These are phyloP conservation scores for Lasiosphaeriaceae sp. DNA, from an alignment of 495 filamentous ascomycete genomes.

Conservation along the genomic window DNA sequence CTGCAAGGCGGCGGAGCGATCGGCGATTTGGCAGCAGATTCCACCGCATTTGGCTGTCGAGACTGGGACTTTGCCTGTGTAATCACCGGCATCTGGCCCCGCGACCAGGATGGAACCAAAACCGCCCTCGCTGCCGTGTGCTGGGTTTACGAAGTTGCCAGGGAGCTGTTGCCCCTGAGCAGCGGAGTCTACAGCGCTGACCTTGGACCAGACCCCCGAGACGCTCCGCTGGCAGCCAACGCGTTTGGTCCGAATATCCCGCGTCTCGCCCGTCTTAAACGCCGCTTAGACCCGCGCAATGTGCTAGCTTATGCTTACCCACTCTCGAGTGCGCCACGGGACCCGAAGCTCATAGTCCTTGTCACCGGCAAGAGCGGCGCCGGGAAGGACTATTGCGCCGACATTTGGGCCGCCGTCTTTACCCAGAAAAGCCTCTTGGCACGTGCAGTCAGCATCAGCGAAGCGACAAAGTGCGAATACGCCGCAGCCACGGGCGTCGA, in stretches of 20 bases:
- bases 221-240: constrained; percentile 45
- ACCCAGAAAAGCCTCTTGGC: constrained; percentile 34
- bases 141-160: constrained; percentile 57
- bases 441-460: constrained; percentile 56
- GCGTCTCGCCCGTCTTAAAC: constrained; percentile 54
- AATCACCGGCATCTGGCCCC: constrained; percentile 59
- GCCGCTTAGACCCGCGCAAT: constrained; percentile 45
- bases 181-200: constrained; percentile 57
- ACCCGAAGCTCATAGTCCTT: constrained; percentile 54
- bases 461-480: constrained; percentile 57
- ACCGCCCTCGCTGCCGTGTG: constrained; percentile 35
- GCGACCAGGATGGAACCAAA: constrained; percentile 51
- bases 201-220: constrained; percentile 60
- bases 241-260: constrained; percentile 55
- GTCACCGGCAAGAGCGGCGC: constrained; percentile 56
- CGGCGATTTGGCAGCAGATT: constrained; percentile 41
- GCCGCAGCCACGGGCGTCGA: constrained; percentile 50
- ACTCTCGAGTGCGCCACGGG: constrained; percentile 35
- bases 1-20: constrained; percentile 57
- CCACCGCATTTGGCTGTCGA: constrained; percentile 60
- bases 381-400: constrained; percentile 61
- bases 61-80: constrained; percentile 64
- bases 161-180: constrained; percentile 47
- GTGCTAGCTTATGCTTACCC: constrained; percentile 56
- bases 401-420: constrained; percentile 48